Evolutionary conservation across 352 stramenopile genomes (phyloP), one percentile per base, ranked within the genome.

Genomic region (Phytopythium helicoides): DNA sequence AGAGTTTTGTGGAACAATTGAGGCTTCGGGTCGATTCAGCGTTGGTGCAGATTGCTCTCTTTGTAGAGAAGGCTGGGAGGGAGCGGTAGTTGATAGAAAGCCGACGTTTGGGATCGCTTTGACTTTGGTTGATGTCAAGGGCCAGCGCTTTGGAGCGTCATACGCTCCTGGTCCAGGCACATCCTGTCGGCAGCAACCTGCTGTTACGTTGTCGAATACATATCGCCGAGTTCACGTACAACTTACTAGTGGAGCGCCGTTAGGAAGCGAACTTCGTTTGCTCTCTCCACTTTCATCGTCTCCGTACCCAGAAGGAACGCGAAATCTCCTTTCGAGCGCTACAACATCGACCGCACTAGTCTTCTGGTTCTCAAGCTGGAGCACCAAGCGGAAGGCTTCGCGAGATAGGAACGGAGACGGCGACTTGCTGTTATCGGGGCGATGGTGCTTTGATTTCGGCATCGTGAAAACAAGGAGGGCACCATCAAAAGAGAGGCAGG

Each of bases 301-400:
- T 11, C 66, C 65, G 44, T 81, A 87, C 18, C 68, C 71, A 2
- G 52, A 11, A 4, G 76, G 78, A 11, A 92, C 78, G 25, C 50
- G 68, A 44, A 89, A 86, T 37, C 69, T 75, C 31, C 63, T 55
- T 42, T 88, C 74, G 11, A 92, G 64, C n/a, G 67, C 58, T 15
- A 47, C 34, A 9, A 81, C 59, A 40, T 89, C 76, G 11, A 86
- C 70, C 10, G 84, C 70, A 5, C 84, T 58, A 1, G 63, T 60
- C 57, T 87, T 82, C 36, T 89, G 75, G 1, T 61, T 56, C 31
- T 92, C 81, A 7, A 92, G 71, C 4, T 62, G 64, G 26, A 89
- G 57, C 25, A 92, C 55, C n/a, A 89, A 52, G 6, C 76, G 71
- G 56, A 92, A 92, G 26, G 88, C 68, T 19, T 92, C 81, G 34